These are phyloP conservation scores for Strobilomyces echinocephalus DNA, from an alignment of 768 basidiomycete species.

Conservation along the genomic window DNA sequence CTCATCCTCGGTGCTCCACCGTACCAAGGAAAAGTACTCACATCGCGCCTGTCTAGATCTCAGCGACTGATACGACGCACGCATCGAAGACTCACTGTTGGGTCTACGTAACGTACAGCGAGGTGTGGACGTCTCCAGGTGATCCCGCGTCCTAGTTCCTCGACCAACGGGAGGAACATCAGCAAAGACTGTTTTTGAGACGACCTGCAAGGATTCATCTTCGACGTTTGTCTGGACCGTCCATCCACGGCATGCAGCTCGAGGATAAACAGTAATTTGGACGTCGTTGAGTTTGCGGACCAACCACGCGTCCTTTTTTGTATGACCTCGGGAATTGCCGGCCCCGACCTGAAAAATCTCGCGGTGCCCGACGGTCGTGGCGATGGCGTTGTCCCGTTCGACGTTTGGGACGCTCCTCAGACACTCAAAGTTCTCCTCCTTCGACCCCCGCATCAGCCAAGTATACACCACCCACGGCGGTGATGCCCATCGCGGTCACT, in stretches of 20 bases:
- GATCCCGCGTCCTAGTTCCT: conserved; percentile 88
- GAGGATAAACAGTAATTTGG: conserved; percentile 77
- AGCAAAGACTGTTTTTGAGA: conserved; percentile 93
- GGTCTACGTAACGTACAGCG: conserved; percentile 7
- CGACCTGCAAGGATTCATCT: conserved; percentile 42
- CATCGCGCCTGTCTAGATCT: not conserved
- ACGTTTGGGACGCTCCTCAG: conserved; percentile 74
- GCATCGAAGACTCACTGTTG: conserved; percentile 9
- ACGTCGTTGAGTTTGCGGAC: conserved; percentile 50
- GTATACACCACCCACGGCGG: conserved; percentile 70
- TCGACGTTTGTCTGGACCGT: conserved; percentile 89
- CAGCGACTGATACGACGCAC: not conserved
- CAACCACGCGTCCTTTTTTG: conserved; percentile 17
- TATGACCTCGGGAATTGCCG: conserved; percentile 31
- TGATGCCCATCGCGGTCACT: conserved; percentile 72
- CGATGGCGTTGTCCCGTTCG: conserved; percentile 44
- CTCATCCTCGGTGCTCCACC: conserved; percentile 58
- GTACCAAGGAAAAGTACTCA: conserved; percentile 27
- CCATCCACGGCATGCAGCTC: conserved; percentile 43
- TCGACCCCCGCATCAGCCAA: conserved; percentile 71
- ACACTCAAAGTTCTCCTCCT: conserved; percentile 77
- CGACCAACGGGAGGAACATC: conserved; percentile 85
- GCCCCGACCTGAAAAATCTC: not conserved
- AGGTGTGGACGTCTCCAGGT: conserved; percentile 77
- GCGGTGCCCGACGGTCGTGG: not conserved